Base-by-base conservation (phyloP, 257 asterid genomes). In the Lithospermum erythrorhizon region DNA sequence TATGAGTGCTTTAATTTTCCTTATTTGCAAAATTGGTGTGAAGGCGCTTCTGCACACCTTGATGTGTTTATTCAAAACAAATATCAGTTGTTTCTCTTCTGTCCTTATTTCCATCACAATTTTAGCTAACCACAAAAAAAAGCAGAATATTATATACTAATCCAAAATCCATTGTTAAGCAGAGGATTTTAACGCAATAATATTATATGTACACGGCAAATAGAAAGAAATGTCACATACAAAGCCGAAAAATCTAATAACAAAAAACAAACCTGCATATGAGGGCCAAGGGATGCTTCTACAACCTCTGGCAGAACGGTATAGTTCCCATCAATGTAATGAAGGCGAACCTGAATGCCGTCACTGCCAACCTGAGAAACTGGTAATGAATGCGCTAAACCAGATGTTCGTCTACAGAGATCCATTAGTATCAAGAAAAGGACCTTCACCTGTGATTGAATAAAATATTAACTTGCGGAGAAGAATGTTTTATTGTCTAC, bases 261-360 rank as follows among this genome's bases (percentile, higher is more conserved):
- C 7, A 19, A 16, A 55, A 16, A 56, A 56, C 58, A 51, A 74
- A 91, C 99, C 96, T 89, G 99, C 99, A 93, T 93, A 75, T 93
- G 99, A 63, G 99, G 99, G 63, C 99, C 96, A 66, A 93, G 94
- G 53, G 99, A 93, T 64, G 97, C 99, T 79, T 93, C 98, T 8
- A 93, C 99, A 58, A 93, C 99, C 85, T 93, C 99, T 0, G 97
- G 97, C 52, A 84, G 65, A 67, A 93, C 97, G 53, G 96, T 89
- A 66, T 89, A 93, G 84, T 89, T 93, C 67, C 99, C 99, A 69
- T 93, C 95, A 21, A 93, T 93, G 68, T 86, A 83, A 64, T 93
- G 99, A 73, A 93, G 99, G 63, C 99, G 95, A 64, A 93, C 90
- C 78, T 83, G 90, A 71, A 93, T 84, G 74, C 76, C 84, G 86